Conservation (phyloP, 768 basidiomycete species). For the Podaxis sp. region DNA sequence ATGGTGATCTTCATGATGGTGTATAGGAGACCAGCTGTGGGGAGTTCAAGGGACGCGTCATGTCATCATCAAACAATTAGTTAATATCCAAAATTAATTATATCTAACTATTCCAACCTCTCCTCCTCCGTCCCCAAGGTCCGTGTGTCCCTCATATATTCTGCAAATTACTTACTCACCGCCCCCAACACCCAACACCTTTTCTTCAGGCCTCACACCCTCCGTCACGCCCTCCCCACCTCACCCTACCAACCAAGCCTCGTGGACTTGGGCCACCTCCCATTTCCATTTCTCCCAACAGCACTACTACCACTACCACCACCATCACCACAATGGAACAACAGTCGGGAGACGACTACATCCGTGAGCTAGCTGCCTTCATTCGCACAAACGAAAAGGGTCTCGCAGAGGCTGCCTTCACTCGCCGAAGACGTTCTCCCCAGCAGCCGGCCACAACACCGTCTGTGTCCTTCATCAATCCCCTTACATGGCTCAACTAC, state of each 20-base stretch:
- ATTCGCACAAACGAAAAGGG: slow-evolving; percentile 71
- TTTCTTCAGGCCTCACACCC: neutral
- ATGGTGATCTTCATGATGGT: slow-evolving; percentile 86
- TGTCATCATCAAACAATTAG: neutral
- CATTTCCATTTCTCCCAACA: too few species aligned
- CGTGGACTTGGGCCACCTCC: too few species aligned
- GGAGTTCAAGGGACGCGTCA: slow-evolving; percentile 15
- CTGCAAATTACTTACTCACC: too few species aligned
- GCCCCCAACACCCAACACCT: neutral
- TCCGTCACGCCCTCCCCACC: slow-evolving; percentile 15
- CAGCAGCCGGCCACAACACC: slow-evolving; percentile 26
- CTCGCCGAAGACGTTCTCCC: slow-evolving; percentile 48
- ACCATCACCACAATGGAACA: slow-evolving; percentile 32
- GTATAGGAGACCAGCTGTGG: slow-evolving; percentile 17
- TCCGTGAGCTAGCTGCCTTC: slow-evolving; percentile 68
- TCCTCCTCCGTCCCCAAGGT: neutral
- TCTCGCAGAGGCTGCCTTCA: slow-evolving; percentile 64
- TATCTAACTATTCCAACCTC: neutral
- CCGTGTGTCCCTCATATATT: neutral
- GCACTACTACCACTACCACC: slow-evolving; percentile 18
- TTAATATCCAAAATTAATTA: slow-evolving; percentile 6
- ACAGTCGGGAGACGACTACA: slow-evolving; percentile 73
- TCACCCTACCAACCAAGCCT: too few species aligned
- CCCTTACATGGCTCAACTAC: slow-evolving; percentile 58
- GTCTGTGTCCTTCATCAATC: slow-evolving; percentile 51